Percentiles rank a stretch among this genome's conserved stretches.
Conservation (phyloP, 768 basidiomycete species). For the Panus rudis region DNA sequence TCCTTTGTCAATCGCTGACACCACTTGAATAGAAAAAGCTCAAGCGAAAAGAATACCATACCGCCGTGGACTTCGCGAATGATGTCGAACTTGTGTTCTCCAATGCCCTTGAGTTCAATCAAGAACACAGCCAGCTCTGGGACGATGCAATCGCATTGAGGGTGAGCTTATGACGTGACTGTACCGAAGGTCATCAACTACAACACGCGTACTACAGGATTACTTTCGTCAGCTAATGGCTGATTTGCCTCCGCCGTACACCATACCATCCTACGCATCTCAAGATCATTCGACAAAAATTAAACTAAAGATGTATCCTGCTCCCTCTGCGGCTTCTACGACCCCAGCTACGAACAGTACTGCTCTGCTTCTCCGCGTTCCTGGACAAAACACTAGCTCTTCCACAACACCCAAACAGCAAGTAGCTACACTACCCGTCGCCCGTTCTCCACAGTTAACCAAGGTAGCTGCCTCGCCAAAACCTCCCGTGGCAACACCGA, state of each 20-base stretch:
- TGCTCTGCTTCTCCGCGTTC: conserved; percentile 4
- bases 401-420: neutral
- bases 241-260: conserved; percentile 61
- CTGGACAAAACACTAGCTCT: neutral
- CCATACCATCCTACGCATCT: conserved; percentile 50
- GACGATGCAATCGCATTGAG: conserved; percentile 64
- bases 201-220: conserved; percentile 49
- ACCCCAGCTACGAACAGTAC: neutral
- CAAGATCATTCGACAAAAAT: conserved; percentile 54
- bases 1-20: conserved; percentile 5
- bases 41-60: conserved; percentile 71
- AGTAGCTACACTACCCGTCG: neutral
- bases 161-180: conserved; percentile 32
- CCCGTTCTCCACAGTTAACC: conserved; percentile 4
- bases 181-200: too few species aligned
- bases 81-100: conserved; percentile 89
- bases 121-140: conserved; percentile 78
- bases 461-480: conserved; percentile 14
- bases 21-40: conserved; percentile 56
- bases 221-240: conserved; percentile 71
- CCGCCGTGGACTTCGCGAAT: conserved; percentile 62
- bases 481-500: conserved; percentile 18
- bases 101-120: conserved; percentile 86
- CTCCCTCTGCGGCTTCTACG: conserved; percentile 9
- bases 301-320: conserved; percentile 53